These are phyloP conservation scores for Kodamaea restingae DNA, from an alignment of 805 yeast species.

Conservation along the genomic window DNA sequence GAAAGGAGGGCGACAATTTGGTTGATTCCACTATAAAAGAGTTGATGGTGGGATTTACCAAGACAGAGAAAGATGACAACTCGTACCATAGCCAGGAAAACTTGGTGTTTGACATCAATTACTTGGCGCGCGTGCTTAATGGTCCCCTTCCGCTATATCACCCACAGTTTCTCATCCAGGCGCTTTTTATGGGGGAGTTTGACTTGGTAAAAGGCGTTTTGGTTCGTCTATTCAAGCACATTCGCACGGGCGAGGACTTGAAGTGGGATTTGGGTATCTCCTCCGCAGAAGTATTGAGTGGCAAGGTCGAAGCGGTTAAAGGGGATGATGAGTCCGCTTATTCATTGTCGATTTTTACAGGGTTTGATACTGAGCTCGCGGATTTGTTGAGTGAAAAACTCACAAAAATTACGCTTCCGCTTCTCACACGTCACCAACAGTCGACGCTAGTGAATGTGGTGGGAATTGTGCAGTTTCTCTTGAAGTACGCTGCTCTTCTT, in stretches of 20 bases:
- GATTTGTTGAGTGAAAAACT: constrained; percentile 54
- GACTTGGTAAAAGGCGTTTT: constrained; percentile 55
- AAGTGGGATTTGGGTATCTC: constrained; percentile 32
- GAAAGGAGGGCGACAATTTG: constrained; percentile 16
- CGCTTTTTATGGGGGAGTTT: constrained; percentile 58
- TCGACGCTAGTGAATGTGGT: constrained; percentile 70
- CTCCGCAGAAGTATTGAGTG: constrained; percentile 7
- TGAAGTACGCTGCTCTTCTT: constrained; percentile 38
- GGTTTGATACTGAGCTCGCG: constrained; percentile 42
- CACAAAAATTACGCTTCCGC: constrained; percentile 65
- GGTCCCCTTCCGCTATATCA: constrained; percentile 90
- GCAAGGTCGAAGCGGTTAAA: background rate
- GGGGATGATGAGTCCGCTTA: background rate
- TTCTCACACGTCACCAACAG: constrained; percentile 87
- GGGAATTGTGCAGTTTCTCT: constrained; percentile 57
- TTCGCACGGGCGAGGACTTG: constrained; percentile 39
- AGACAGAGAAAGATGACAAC: constrained; percentile 1
- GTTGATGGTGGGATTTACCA: constrained; percentile 30
- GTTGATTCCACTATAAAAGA: constrained; percentile 53
- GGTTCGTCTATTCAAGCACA: constrained; percentile 44
- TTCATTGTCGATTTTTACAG: background rate
- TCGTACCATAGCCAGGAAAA: constrained; percentile 13
- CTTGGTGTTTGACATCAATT: constrained; percentile 47
- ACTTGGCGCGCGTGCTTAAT: constrained; percentile 71
- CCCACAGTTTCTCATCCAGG: constrained; percentile 81